phyloP scores from a whole-genome alignment of 495 filamentous ascomycete species.

The Wilcoxina mikolae region DNA sequence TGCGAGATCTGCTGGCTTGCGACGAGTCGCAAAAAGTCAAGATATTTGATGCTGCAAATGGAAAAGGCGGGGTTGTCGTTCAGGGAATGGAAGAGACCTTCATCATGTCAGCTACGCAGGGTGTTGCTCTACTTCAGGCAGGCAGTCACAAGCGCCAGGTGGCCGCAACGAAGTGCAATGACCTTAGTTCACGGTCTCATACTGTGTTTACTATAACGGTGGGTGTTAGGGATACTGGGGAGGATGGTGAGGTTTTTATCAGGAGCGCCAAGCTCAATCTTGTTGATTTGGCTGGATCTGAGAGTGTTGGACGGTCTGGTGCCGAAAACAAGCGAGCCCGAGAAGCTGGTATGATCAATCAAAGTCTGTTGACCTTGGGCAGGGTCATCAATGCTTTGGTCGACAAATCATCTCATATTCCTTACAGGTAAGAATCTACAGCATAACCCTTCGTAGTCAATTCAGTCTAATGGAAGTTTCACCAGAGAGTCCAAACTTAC shows the following conservation, averaged over 20 bases:
- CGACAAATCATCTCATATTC: constrained; percentile 79
- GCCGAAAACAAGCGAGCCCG: constrained; percentile 95
- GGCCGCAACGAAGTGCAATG: constrained; percentile 95
- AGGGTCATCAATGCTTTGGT: constrained; percentile 96
- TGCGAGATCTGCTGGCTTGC: constrained; percentile 67
- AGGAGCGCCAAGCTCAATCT: constrained; percentile 88
- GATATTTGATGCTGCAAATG: constrained; percentile 81
- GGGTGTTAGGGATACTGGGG: constrained; percentile 62
- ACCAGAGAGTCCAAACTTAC: constrained; percentile 85
- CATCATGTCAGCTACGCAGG: constrained; percentile 68
- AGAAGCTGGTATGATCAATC: constrained; percentile 94
- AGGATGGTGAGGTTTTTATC: constrained; percentile 81
- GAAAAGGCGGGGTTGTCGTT: constrained; percentile 64
- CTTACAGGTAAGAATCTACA: constrained; percentile 44
- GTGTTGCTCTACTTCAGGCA: constrained; percentile 73
- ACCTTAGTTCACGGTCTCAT: constrained; percentile 87
- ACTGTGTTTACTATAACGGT: constrained; percentile 93
- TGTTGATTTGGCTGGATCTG: constrained; percentile 89
- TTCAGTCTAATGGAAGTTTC: constrained; percentile 7
- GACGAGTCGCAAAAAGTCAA: constrained; percentile 61
- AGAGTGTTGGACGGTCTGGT: constrained; percentile 91
- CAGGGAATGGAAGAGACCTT: constrained; percentile 96
- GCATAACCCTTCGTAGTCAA: constrained; percentile 3
- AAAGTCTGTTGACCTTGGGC: constrained; percentile 84
- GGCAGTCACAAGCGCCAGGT: constrained; percentile 91